Conservation (phyloP, 495 filamentous ascomycete species). For the Podospora pseudopauciseta region DNA sequence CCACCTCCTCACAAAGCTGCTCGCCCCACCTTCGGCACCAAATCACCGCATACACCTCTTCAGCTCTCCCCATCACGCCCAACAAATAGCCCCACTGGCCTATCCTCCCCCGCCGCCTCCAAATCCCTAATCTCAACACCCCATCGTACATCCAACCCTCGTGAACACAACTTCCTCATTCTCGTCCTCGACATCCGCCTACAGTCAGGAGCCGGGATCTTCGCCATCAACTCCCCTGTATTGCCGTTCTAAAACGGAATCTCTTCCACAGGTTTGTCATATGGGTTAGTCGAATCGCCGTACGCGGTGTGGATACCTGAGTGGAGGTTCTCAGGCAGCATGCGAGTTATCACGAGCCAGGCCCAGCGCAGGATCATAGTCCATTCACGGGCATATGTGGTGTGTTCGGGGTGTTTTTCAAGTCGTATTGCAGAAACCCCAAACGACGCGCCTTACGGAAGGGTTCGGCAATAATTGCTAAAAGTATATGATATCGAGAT, state of each 20-base stretch:
- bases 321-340: conserved; percentile 12
- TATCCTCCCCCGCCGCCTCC: background rate
- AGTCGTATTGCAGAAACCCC: too few species aligned
- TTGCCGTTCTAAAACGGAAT: conserved; percentile 13
- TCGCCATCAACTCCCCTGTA: conserved; percentile 6
- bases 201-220: background rate
- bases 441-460: too few species aligned
- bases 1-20: conserved; percentile 6
- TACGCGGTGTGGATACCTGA: conserved; percentile 11
- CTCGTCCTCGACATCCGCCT: conserved; percentile 9
- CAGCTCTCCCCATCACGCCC: background rate
- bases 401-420: too few species aligned
- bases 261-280: background rate
- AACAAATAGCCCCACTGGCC: conserved; percentile 6
- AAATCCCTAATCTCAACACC: background rate
- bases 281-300: conserved; percentile 8
- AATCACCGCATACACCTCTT: conserved; percentile 7
- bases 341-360: conserved; percentile 10
- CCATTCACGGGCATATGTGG: conserved; percentile 16
- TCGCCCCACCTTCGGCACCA: conserved; percentile 7
- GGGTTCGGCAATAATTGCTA: too few species aligned
- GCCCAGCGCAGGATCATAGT: conserved; percentile 23
- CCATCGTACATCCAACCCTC: conserved; percentile 12
- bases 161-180: background rate
- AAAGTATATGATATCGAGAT: too few species aligned